These are phyloP conservation scores for Schwanniomyces occidentalis DNA, from an alignment of 805 yeast species.

Conservation along the genomic window DNA sequence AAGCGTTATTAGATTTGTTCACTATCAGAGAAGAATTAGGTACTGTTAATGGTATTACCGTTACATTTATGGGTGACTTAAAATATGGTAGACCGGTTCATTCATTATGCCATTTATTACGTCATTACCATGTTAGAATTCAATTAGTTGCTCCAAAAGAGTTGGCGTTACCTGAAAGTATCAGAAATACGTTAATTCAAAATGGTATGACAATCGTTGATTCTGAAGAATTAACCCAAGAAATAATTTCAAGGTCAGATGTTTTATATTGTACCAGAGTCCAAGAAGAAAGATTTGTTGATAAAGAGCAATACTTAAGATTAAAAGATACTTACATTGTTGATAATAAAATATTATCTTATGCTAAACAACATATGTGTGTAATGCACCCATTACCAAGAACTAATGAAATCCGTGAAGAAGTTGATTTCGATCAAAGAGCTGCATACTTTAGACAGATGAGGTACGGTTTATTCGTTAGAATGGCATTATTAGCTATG, in stretches of 20 bases:
- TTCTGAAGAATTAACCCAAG: slow-evolving; percentile 76
- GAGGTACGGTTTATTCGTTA: slow-evolving; percentile 96
- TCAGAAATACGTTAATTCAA: slow-evolving; percentile 63
- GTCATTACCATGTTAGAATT: slow-evolving; percentile 89
- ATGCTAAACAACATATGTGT: slow-evolving; percentile 98
- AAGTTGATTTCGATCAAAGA: slow-evolving; percentile 98
- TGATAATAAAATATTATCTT: slow-evolving; percentile 84
- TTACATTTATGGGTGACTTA: slow-evolving; percentile 98
- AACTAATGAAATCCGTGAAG: slow-evolving; percentile 93
- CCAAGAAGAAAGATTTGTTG: slow-evolving; percentile 92
- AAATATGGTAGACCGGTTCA: slow-evolving; percentile 98
- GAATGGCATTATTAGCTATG: slow-evolving; percentile 98
- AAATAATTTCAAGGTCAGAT: slow-evolving; percentile 84
- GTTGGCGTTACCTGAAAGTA: slow-evolving; percentile 74
- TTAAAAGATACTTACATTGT: slow-evolving; percentile 90
- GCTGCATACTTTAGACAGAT: slow-evolving; percentile 99
- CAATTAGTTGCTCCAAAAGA: slow-evolving; percentile 91
- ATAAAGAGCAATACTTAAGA: slow-evolving; percentile 74
- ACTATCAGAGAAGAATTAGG: slow-evolving; percentile 99
- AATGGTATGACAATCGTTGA: slow-evolving; percentile 73
- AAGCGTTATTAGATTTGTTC: slow-evolving; percentile 94
- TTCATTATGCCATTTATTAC: slow-evolving; percentile 85
- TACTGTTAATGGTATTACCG: slow-evolving; percentile 95
- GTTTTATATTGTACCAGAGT: slow-evolving; percentile 97
- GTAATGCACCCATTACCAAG: slow-evolving; percentile 99